These are phyloP conservation scores for Vanilla planifolia DNA, from an alignment of 106 monocot species.

Conservation along the genomic window DNA sequence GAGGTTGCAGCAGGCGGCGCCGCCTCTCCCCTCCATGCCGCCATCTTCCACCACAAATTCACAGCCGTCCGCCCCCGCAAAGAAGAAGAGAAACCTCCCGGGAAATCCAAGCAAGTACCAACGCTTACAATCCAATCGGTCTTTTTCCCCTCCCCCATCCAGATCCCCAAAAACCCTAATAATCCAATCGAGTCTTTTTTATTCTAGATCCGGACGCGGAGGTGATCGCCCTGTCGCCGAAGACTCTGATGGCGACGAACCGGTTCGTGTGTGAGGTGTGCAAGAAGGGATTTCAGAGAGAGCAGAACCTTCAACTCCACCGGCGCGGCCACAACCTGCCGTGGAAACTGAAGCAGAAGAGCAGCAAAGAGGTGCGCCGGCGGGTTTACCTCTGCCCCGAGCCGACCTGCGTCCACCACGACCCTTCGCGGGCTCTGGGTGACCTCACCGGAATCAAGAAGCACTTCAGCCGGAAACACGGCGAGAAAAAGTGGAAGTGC, in stretches of 20 bases:
- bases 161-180: background rate
- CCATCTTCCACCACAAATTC: background rate
- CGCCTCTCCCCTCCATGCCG: background rate
- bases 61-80: slow-evolving; percentile 16
- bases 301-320: slow-evolving; percentile 59
- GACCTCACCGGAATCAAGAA: slow-evolving; percentile 45
- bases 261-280: slow-evolving; percentile 55
- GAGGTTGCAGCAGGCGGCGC: slow-evolving; percentile 12
- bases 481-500: slow-evolving; percentile 50
- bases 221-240: slow-evolving; percentile 45
- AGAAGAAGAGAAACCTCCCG: slow-evolving; percentile 41
- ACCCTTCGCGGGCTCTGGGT: slow-evolving; percentile 30
- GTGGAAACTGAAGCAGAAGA: slow-evolving; percentile 50
- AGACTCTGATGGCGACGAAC: slow-evolving; percentile 52
- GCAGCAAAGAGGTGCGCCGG: slow-evolving; percentile 2
- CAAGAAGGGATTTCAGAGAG: too few species aligned
- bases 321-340: slow-evolving; percentile 57
- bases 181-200: background rate
- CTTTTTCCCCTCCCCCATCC: background rate
- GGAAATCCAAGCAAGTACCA: slow-evolving; percentile 27
- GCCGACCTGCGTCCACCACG: slow-evolving; percentile 31
- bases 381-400: slow-evolving; percentile 39
- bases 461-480: slow-evolving; percentile 37
- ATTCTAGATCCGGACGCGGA: slow-evolving; percentile 47
- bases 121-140: background rate